Evolutionary conservation across 805 yeast species (phyloP).

Genomic region (Wickerhamomyces queroliae): DNA sequence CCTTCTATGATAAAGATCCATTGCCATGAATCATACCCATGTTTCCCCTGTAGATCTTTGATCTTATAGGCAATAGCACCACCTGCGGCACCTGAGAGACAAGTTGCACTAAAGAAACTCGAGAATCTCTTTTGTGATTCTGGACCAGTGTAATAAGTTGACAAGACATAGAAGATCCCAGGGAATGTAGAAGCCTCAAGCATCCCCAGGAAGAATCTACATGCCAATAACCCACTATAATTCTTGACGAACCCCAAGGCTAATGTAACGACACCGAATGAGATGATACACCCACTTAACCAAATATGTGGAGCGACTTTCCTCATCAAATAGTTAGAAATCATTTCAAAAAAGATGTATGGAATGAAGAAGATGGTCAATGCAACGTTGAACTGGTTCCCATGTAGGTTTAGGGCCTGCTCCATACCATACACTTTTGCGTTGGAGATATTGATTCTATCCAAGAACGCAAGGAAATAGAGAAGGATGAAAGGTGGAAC

Average conservation of each 20-base stretch:
- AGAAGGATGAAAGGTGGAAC: conserved; percentile 74
- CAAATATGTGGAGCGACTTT: conserved; percentile 33
- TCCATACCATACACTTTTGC: conserved; percentile 71
- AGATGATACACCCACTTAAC: conserved; percentile 27
- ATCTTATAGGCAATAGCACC: conserved; percentile 47
- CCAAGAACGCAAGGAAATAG: conserved; percentile 72
- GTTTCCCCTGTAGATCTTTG: conserved; percentile 38
- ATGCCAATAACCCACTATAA: conserved; percentile 41
- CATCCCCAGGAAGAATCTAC: conserved; percentile 46
- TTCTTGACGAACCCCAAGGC: conserved; percentile 36
- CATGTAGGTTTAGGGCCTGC: conserved; percentile 42
- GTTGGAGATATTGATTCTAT: conserved; percentile 77
- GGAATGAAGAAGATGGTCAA: conserved; percentile 44
- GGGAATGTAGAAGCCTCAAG: conserved; percentile 52
- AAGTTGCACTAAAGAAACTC: conserved; percentile 44
- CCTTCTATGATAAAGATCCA: conserved; percentile 50
- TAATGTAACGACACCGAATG: conserved; percentile 36
- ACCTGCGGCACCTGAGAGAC: conserved; percentile 51
- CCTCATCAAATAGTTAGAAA: conserved; percentile 34
- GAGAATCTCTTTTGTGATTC: conserved; percentile 45
- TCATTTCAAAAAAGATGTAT: conserved; percentile 32
- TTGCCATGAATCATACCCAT: conserved; percentile 39
- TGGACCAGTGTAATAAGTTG: conserved; percentile 41
- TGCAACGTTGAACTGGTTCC: conserved; percentile 36
- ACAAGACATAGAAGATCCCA: conserved; percentile 40